Percentiles rank a stretch among this genome's conserved stretches.
Evolutionary conservation across 2,329 filamentous ascomycete genomes (phyloP).

Genomic region (Camillea tinctor): DNA sequence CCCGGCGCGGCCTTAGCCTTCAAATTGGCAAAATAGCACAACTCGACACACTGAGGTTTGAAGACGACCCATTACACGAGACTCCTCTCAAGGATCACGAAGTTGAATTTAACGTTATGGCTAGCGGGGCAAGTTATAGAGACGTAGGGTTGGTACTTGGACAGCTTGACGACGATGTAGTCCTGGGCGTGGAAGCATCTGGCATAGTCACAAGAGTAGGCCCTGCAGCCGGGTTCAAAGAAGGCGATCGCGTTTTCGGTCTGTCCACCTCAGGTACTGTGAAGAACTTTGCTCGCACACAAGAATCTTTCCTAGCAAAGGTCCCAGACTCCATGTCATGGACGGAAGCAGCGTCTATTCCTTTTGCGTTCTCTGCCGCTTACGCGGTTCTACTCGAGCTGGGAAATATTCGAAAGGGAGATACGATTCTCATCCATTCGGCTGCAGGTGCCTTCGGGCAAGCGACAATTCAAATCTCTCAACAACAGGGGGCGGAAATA

Average conservation of each 20-base stretch:
- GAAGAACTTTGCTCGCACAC: conserved; percentile 20
- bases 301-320: conserved; percentile 14
- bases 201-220: conserved; percentile 23
- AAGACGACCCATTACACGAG: conserved; percentile 13
- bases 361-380: conserved; percentile 21
- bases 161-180: conserved; percentile 6
- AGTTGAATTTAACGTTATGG: conserved; percentile 23
- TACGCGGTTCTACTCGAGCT: conserved; percentile 21
- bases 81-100: conserved; percentile 14
- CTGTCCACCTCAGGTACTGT: conserved; percentile 19
- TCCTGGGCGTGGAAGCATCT: conserved; percentile 16
- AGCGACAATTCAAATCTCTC: conserved; percentile 15
- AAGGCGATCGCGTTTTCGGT: conserved; percentile 23
- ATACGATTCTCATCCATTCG: conserved; percentile 20
- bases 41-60: conserved; percentile 22
- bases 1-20: conserved; percentile 7
- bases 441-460: conserved; percentile 14
- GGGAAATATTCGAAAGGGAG: conserved; percentile 15
- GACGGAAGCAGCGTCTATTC: conserved; percentile 21
- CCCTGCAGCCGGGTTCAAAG: conserved; percentile 9
- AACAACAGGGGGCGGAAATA: conserved; percentile 13
- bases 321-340: conserved; percentile 17
- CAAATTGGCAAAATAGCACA: conserved; percentile 15
- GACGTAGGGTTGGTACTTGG: conserved; percentile 18
- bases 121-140: conserved; percentile 16